Conservation (phyloP, 169 alveolate species). For the Eimeria tenella region DNA sequence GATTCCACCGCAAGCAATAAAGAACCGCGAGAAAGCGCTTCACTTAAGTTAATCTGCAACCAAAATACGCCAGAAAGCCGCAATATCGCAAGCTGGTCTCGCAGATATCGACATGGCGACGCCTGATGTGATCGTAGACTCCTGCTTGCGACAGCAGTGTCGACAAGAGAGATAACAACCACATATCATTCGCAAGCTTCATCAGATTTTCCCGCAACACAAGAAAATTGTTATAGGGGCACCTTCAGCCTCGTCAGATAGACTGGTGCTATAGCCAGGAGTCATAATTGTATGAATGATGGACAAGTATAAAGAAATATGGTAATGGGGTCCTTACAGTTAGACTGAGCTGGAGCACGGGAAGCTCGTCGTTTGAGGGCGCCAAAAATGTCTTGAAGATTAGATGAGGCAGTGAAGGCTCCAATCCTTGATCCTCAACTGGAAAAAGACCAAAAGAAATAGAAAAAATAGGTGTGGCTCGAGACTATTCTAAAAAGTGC, state of each 20-base stretch:
- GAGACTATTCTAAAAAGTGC: neutral
- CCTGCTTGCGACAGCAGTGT: neutral
- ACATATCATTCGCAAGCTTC: no score
- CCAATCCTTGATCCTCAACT: slow-evolving; percentile 25
- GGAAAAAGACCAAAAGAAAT: neutral
- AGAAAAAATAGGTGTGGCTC: neutral
- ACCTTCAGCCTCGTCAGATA: no score
- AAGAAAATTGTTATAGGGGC: no score
- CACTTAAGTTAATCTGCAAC: slow-evolving; percentile 56
- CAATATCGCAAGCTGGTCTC: neutral
- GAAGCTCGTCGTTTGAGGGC: slow-evolving; percentile 31
- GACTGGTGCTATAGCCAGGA: no score
- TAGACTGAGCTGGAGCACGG: slow-evolving; percentile 30
- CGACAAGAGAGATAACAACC: neutral
- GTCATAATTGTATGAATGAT: no score
- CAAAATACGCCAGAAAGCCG: neutral
- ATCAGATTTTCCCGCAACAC: no score
- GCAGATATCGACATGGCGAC: neutral
- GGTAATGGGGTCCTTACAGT: neutral
- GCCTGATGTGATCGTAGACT: neutral
- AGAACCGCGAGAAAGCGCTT: slow-evolving; percentile 73
- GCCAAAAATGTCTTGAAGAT: slow-evolving; percentile 38
- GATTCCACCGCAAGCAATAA: slow-evolving; percentile 67
- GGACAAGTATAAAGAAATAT: neutral
- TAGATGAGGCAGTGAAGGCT: slow-evolving; percentile 31